Conservation (phyloP, 139 green algal genomes). For the Dunaliella sp. region DNA sequence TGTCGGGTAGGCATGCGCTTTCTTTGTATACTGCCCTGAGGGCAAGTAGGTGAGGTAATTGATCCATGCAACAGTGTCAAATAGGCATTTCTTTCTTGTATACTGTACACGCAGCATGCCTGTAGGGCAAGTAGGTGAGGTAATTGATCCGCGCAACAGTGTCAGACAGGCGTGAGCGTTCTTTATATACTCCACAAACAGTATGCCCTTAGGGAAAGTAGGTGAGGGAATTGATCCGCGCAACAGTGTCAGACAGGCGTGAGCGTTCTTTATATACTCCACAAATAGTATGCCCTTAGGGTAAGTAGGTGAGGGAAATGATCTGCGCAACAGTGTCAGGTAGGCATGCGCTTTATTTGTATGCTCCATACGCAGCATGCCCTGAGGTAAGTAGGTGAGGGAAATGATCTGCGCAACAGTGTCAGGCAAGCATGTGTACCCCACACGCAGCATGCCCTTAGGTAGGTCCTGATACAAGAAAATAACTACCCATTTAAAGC, state of each 20-base stretch:
- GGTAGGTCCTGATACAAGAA: too few relatives aligned
- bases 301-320: background rate
- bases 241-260: background rate
- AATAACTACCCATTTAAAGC: too few relatives aligned
- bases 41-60: background rate
- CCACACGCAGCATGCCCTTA: background rate
- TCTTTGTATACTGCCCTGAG: background rate
- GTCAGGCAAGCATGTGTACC: background rate
- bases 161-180: background rate
- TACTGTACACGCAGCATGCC: background rate
- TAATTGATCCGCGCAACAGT: background rate
- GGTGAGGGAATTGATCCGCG: too few relatives aligned
- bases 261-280: background rate
- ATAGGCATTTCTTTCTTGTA: background rate
- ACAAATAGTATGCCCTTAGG: too few relatives aligned
- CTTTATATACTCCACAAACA: background rate
- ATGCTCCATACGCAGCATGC: background rate
- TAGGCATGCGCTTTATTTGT: background rate
- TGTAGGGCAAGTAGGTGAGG: too few relatives aligned
- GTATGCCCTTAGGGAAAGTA: background rate
- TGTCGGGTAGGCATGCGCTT: background rate
- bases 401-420: background rate
- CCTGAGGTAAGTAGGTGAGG: too few relatives aligned
- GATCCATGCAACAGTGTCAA: background rate
- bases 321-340: background rate